phyloP scores from a whole-genome alignment of 164 flowering plant genomes.

The Warburgia ugandensis region DNA sequence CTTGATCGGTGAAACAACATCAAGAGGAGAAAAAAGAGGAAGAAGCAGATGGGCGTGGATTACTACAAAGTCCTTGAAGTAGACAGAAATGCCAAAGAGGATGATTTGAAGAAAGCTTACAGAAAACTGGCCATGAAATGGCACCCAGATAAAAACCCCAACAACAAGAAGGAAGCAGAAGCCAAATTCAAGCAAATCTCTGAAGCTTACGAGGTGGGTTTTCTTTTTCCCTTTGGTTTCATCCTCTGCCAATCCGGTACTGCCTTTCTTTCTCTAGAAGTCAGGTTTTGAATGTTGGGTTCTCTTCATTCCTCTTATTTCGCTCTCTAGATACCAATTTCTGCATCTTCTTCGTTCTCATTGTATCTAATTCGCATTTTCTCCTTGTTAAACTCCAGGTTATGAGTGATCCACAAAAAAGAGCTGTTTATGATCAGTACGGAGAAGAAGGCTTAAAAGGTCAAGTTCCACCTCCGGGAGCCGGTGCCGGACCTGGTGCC shows the following conservation, averaged over 20 bases:
- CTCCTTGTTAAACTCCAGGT: slow-evolving; percentile 25
- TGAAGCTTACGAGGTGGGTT: slow-evolving; percentile 57
- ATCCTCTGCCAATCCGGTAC: neutral
- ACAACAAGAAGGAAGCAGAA: slow-evolving; percentile 55
- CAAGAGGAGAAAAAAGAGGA: neutral
- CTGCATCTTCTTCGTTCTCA: neutral
- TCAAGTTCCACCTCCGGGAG: slow-evolving; percentile 48
- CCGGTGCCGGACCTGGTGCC: slow-evolving; percentile 27
- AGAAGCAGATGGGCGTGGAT: slow-evolving; percentile 46
- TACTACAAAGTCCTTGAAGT: slow-evolving; percentile 54
- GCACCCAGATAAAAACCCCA: slow-evolving; percentile 70
- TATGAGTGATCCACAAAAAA: slow-evolving; percentile 55
- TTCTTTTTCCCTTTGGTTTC: neutral
- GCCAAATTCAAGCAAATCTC: slow-evolving; percentile 68
- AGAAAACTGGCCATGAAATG: slow-evolving; percentile 68
- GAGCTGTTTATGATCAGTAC: slow-evolving; percentile 49
- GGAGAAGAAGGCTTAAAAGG: slow-evolving; percentile 64
- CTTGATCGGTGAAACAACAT: no score
- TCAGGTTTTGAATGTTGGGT: neutral
- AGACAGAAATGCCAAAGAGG: slow-evolving; percentile 46
- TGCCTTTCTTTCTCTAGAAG: neutral
- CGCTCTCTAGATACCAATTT: neutral
- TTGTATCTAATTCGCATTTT: neutral
- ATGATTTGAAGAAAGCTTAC: slow-evolving; percentile 68
- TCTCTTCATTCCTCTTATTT: neutral